A percentile compares a stretch with the other conserved stretches of the same genome.
Evolutionary conservation across 345 rosid species (phyloP).

Genomic region (Boechera retrofracta): DNA sequence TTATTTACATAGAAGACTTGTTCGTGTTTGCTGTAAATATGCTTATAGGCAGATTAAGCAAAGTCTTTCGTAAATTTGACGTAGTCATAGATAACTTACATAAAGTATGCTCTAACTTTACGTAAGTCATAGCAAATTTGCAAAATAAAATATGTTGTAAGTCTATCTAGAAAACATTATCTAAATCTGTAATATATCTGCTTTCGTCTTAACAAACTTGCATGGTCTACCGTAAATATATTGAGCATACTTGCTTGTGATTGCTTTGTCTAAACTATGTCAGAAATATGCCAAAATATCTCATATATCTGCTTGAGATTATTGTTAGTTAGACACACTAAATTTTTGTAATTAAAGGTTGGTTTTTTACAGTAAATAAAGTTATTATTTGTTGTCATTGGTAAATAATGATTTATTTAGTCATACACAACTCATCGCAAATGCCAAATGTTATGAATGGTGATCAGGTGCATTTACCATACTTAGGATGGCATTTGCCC

Average conservation of each 20-base stretch:
- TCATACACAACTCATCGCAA: too few species aligned
- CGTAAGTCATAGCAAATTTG: background rate
- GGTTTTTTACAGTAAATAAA: too few species aligned
- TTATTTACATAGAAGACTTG: conserved; percentile 14
- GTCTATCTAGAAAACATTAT: background rate
- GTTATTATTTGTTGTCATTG: too few species aligned
- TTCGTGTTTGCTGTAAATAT: conserved; percentile 18
- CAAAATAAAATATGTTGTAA: background rate
- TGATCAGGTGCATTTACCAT: too few species aligned
- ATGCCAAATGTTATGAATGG: too few species aligned
- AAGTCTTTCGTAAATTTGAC: background rate
- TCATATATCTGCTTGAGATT: background rate
- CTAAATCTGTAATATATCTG: background rate
- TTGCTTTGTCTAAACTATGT: background rate
- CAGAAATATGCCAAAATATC: background rate
- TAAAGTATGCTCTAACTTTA: background rate
- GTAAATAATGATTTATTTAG: too few species aligned
- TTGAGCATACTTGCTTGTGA: background rate
- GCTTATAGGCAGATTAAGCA: background rate
- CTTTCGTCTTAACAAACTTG: background rate
- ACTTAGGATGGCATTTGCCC: too few species aligned
- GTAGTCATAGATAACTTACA: background rate
- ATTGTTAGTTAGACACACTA: too few species aligned
- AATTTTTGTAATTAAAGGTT: too few species aligned
- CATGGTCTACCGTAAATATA: too few species aligned